These are phyloP conservation scores for Ilex paraguariensis DNA, from an alignment of 305 asterid species.

Conservation along the genomic window DNA sequence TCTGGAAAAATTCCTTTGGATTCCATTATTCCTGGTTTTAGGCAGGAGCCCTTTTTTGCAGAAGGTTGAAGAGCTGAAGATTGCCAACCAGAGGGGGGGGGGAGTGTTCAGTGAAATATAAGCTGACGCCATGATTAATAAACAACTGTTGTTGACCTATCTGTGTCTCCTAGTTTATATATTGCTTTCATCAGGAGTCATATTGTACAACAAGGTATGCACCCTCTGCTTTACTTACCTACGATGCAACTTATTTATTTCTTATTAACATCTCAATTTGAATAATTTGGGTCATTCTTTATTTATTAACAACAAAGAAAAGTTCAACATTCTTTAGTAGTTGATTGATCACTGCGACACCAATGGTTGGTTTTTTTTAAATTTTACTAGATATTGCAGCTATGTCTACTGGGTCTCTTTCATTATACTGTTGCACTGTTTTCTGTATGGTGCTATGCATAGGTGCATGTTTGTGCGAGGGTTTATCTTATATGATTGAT, in stretches of 20 bases:
- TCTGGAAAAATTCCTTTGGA: too few relatives aligned
- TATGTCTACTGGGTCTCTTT: too few relatives aligned
- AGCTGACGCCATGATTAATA: constrained; percentile 61
- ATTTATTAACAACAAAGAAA: not conserved
- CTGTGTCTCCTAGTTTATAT: constrained; percentile 75
- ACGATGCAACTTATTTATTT: constrained; percentile 8
- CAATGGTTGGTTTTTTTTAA: too few relatives aligned
- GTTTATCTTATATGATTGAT: too few relatives aligned
- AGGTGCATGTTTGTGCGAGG: too few relatives aligned
- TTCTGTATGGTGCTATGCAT: too few relatives aligned
- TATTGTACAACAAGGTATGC: constrained; percentile 91
- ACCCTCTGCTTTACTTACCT: not conserved
- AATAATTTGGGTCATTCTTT: not conserved
- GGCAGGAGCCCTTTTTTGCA: too few relatives aligned
- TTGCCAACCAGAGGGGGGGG: constrained; percentile 6
- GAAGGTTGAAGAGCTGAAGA: constrained; percentile 24
- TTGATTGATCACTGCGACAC: too few relatives aligned
- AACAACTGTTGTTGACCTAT: constrained; percentile 78
- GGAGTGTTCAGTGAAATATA: constrained; percentile 26
- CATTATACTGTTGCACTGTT: too few relatives aligned
- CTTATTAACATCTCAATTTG: not conserved
- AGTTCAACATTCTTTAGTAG: too few relatives aligned
- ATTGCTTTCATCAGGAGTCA: constrained; percentile 85
- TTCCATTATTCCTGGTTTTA: too few relatives aligned
- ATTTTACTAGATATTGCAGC: too few relatives aligned